Evolutionary conservation across 805 yeast species (phyloP), one percentile per base, ranked within the genome.

Genomic region (Kuraishia molischiana): DNA sequence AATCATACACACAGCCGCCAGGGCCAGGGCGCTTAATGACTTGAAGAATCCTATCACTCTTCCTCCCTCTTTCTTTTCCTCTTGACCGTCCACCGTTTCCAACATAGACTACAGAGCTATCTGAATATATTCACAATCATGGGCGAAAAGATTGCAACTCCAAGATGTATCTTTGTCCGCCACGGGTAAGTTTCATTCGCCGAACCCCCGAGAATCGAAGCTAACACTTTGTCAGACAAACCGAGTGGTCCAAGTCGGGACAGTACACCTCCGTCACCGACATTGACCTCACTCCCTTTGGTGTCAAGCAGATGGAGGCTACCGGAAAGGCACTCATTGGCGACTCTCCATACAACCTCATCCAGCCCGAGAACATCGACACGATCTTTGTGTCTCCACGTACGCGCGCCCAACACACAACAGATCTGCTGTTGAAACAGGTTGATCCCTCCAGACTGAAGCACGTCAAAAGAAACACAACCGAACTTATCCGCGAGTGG

Each of bases 161-260:
- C 89, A 22, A 70, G 89, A 56, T 72, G 81, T 36, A 68, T 81
- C 19, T 74, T 81, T 45, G 72, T 81, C 36, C 85, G 92, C 54
- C 92, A 83, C 48, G 90, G 90, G 48, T 56, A 46, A 29, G 58
- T 48, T 10, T 3, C 3, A 20, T 4, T 11, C 11, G 13, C 9
- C 20, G 4, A 9, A 14, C 24, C 10, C 14, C n/a, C 32, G 10
- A 29, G 21, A 21, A n/a, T 22, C 8, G 19, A 3, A 17, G 17
- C 11, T 20, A 4, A 6, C 9, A 6, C 13, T 11, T 22, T 19
- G 15, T 20, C 22, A 58, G 74, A 21, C 95, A 89, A 63, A 89
- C 97, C 2, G 95, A 80, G 58, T 89, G 97, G 97, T 89, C 97
- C 34, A 79, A 83, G 51, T 72, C 87, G 2, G 97, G 97, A 19